These are phyloP conservation scores for Pichia manshurica DNA, from an alignment of 805 yeast genomes.

Conservation along the genomic window DNA sequence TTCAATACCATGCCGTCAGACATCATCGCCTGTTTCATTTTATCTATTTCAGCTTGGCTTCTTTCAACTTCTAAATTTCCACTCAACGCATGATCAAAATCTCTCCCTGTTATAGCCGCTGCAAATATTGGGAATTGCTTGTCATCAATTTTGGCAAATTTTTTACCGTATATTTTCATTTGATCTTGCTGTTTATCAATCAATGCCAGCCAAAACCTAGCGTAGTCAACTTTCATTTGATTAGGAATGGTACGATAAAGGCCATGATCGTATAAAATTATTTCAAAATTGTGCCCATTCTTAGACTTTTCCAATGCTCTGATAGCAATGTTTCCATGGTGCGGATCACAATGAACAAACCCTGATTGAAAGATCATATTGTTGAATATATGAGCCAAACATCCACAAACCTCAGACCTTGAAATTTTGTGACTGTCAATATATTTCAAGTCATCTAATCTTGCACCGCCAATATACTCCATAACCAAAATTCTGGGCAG, in stretches of 20 bases:
- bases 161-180: constrained; percentile 70
- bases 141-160: constrained; percentile 72
- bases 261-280: constrained; percentile 91
- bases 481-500: constrained; percentile 69
- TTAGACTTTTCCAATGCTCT: constrained; percentile 35
- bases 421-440: constrained; percentile 60
- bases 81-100: constrained; percentile 65
- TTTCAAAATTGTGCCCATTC: constrained; percentile 73
- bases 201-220: constrained; percentile 88
- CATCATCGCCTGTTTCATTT: constrained; percentile 61
- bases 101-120: constrained; percentile 93
- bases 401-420: constrained; percentile 71
- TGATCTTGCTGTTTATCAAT: constrained; percentile 59
- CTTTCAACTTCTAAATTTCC: constrained; percentile 56
- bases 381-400: constrained; percentile 86
- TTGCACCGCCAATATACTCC: constrained; percentile 80
- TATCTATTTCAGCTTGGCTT: constrained; percentile 53
- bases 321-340: constrained; percentile 93
- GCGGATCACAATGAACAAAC: constrained; percentile 96
- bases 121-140: constrained; percentile 80
- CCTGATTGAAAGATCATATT: constrained; percentile 92
- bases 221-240: constrained; percentile 71
- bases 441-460: constrained; percentile 72
- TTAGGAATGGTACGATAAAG: constrained; percentile 79
- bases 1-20: constrained; percentile 61